Evolutionary conservation across 208 protist species (phyloP).

Genomic region (Crithidia mellificae): DNA sequence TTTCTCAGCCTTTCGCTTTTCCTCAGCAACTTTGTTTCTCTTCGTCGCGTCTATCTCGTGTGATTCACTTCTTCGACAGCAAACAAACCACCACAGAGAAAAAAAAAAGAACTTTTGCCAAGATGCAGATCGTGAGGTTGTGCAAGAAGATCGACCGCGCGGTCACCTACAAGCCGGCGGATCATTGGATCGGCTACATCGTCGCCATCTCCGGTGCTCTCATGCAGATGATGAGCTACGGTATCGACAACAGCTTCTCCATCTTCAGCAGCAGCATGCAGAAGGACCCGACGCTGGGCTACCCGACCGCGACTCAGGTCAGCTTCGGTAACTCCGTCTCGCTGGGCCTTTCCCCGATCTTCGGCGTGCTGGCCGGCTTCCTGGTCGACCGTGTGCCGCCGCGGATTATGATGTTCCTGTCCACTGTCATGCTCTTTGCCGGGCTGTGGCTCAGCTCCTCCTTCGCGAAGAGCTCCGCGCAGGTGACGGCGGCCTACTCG

Average conservation of each 20-base stretch:
- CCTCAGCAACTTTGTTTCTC: too few relatives aligned
- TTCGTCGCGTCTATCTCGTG: neutral
- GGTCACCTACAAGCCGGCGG: slow-evolving; percentile 54
- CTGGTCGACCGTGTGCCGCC: slow-evolving; percentile 74
- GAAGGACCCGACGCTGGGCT: slow-evolving; percentile 63
- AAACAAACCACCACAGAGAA: slow-evolving; percentile 1
- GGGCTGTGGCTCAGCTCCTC: slow-evolving; percentile 66
- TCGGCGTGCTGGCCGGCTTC: slow-evolving; percentile 76
- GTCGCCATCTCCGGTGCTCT: slow-evolving; percentile 77
- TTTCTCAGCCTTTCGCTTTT: too few relatives aligned
- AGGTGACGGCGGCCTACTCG: slow-evolving; percentile 71
- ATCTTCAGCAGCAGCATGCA: slow-evolving; percentile 79
- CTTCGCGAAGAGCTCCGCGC: slow-evolving; percentile 58
- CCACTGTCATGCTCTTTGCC: slow-evolving; percentile 55
- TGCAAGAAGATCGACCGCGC: slow-evolving; percentile 26
- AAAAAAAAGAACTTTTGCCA: slow-evolving; percentile 11
- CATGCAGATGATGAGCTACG: slow-evolving; percentile 87
- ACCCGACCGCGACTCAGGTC: slow-evolving; percentile 62
- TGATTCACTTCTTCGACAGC: neutral
- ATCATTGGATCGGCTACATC: slow-evolving; percentile 76
- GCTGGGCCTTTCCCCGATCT: slow-evolving; percentile 69
- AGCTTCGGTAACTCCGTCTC: slow-evolving; percentile 82
- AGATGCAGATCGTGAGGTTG: slow-evolving; percentile 19
- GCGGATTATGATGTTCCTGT: slow-evolving; percentile 66
- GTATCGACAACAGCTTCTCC: slow-evolving; percentile 84